Percentiles rank a stretch among this genome's conserved stretches.
These are phyloP conservation scores for Drechslerella dactyloides DNA, from an alignment of 2,329 filamentous ascomycete genomes.

Conservation along the genomic window DNA sequence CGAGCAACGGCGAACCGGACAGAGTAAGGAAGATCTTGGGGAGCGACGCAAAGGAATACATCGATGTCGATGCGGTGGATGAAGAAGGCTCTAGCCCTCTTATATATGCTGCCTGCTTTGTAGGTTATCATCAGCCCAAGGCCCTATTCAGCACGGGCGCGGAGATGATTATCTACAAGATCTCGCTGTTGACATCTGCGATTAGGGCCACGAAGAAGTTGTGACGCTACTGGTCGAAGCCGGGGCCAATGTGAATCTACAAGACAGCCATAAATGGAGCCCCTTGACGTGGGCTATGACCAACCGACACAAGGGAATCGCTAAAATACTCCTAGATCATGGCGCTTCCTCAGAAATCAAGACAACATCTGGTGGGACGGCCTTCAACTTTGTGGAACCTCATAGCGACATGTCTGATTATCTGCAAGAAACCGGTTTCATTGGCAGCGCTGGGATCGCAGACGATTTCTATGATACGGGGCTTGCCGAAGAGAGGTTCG, in stretches of 20 bases:
- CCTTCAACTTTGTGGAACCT: conserved; percentile 92
- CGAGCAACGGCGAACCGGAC: conserved; percentile 90
- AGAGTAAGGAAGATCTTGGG: conserved; percentile 77
- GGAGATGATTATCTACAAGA: background rate
- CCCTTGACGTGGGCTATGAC: conserved; percentile 99
- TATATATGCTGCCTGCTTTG: conserved; percentile 98
- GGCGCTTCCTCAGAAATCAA: conserved; percentile 95
- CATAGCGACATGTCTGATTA: conserved; percentile 97
- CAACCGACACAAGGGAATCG: conserved; percentile 93
- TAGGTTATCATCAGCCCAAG: conserved; percentile 61
- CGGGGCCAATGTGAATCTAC: conserved; percentile 86
- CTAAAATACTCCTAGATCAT: conserved; percentile 88
- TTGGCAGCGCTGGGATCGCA: conserved; percentile 76
- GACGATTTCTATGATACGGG: conserved; percentile 96
- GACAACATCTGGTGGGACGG: conserved; percentile 89
- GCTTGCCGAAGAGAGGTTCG: conserved; percentile 89
- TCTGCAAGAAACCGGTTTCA: conserved; percentile 91
- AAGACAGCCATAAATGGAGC: conserved; percentile 97
- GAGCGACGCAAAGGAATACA: conserved; percentile 74
- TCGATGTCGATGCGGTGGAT: conserved; percentile 86
- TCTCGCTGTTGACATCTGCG: conserved; percentile 15
- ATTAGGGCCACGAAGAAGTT: conserved; percentile 82
- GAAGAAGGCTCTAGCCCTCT: conserved; percentile 95
- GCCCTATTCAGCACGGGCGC: conserved; percentile 12
- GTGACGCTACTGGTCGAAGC: conserved; percentile 83